Evolutionary conservation across 257 asterid genomes (phyloP).

Genomic region (Solanum virginianum): DNA sequence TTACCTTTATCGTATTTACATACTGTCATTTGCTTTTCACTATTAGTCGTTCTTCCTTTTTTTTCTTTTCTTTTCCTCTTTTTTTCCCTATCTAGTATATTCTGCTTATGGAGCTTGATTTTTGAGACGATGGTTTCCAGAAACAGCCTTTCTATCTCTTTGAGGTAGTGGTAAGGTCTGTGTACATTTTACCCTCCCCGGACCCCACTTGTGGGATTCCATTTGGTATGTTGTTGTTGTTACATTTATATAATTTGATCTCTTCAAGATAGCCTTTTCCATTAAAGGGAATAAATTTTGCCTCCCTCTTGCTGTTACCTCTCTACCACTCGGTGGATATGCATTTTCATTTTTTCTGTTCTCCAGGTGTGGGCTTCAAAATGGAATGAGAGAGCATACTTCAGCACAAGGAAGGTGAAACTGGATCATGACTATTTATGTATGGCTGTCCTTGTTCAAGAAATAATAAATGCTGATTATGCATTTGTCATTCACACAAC

Average conservation of each 20-base stretch:
- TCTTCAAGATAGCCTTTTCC: not conserved
- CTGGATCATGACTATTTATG: conserved; percentile 87
- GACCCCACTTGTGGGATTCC: too few species aligned
- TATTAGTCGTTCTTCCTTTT: too few species aligned
- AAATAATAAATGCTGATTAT: conserved; percentile 91
- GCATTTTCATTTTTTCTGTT: not conserved
- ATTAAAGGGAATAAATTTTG: not conserved
- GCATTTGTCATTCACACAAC: conserved; percentile 99
- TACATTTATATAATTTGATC: not conserved
- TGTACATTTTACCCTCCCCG: too few species aligned
- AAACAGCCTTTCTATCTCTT: too few species aligned
- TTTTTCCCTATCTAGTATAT: too few species aligned
- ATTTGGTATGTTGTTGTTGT: too few species aligned
- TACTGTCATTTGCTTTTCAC: too few species aligned
- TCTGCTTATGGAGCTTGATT: too few species aligned
- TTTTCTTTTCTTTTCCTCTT: too few species aligned
- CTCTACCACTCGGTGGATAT: not conserved
- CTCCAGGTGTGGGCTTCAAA: conserved; percentile 98
- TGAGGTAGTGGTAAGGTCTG: too few species aligned
- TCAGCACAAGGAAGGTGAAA: conserved; percentile 93
- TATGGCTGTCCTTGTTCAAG: conserved; percentile 99
- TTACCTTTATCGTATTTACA: too few species aligned
- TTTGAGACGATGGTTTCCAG: too few species aligned
- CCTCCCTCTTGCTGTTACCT: not conserved
- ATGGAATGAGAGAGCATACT: conserved; percentile 99